Percentiles rank a stretch among this genome's conserved stretches.
Evolutionary conservation across 768 basidiomycete species (phyloP).

Genomic region (Termitomyces sp.): DNA sequence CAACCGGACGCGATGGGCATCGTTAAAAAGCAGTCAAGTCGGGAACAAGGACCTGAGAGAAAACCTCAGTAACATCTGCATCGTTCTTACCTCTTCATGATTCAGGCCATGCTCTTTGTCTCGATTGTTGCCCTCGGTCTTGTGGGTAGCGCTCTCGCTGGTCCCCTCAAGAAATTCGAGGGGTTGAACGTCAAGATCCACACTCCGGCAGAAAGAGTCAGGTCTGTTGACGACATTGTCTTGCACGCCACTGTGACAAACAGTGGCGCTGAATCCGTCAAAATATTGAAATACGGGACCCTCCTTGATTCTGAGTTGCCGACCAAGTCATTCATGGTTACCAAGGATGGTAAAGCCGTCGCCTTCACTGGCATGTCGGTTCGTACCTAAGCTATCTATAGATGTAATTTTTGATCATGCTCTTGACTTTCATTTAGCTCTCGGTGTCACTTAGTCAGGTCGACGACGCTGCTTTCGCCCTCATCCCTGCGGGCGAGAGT

Average conservation of each 20-base stretch:
- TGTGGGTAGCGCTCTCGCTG: slow-evolving; percentile 22
- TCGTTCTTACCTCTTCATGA: not conserved
- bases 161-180: slow-evolving; percentile 25
- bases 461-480: slow-evolving; percentile 32
- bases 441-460: slow-evolving; percentile 29
- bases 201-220: slow-evolving; percentile 22
- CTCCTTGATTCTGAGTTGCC: slow-evolving; percentile 37
- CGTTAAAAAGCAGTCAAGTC: not conserved
- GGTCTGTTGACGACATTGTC: slow-evolving; percentile 32
- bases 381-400: not conserved
- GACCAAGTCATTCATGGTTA: slow-evolving; percentile 37
- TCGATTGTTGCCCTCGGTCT: slow-evolving; percentile 23
- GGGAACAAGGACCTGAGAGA: not conserved
- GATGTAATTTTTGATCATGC: not conserved
- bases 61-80: not conserved
- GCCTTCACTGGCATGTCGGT: slow-evolving; percentile 41
- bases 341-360: slow-evolving; percentile 30
- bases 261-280: slow-evolving; percentile 30
- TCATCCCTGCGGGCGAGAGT: slow-evolving; percentile 33
- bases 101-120: slow-evolving; percentile 20
- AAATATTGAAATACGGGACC: slow-evolving; percentile 41
- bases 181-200: slow-evolving; percentile 25
- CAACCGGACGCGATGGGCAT: not conserved
- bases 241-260: slow-evolving; percentile 37
- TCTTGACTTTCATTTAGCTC: slow-evolving; percentile 19